Evolutionary conservation across 257 asterid species (phyloP), one percentile per base, ranked within the genome.

Genomic region (Leonotis leonurus): DNA sequence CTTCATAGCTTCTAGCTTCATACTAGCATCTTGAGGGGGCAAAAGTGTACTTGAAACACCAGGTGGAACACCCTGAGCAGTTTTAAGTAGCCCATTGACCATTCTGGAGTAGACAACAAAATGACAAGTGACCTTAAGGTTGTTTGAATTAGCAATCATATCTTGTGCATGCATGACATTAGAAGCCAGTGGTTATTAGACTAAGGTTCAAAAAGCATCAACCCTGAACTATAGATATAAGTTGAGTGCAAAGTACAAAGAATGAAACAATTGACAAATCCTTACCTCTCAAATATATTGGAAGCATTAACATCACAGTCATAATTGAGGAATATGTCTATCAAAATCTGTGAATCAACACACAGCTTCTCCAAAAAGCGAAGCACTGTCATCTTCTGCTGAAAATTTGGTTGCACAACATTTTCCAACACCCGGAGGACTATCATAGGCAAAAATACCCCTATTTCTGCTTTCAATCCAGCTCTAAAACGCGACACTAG

Each of bases 261-360:
- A 27, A 61, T 45, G 68, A n/a, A n/a, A n/a, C n/a, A n/a, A n/a
- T n/a, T n/a, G n/a, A 33, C 43, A 43, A 73, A 73, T 27, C 43
- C 51, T 66, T 83, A 89, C 99, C 99, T 87, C 85, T 93, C 99
- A 45, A 89, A 93, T 79, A 89, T 87, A 85, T 93, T 93, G 52
- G 99, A 90, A 49, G 99, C 95, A 83, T 89, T 93, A 73, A 93
- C 97, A 77, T 93, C 99, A 75, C 99, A 93, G 50, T 93, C 99
- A 71, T 93, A 93, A 77, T 93, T 93, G 54, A 93, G 95, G 78
- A 93, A 93, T 79, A 93, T 89, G 89, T 93, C 99, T 55, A 89
- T 85, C 85, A 93, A 69, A 73, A 89, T 87, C 83, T 93, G 99
- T 5, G 99, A 90, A 79, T 89, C 99, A 67, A 74, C 61, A 44